phyloP scores from a whole-genome alignment of 2,329 filamentous ascomycete species.

The Macrophomina tecta region DNA sequence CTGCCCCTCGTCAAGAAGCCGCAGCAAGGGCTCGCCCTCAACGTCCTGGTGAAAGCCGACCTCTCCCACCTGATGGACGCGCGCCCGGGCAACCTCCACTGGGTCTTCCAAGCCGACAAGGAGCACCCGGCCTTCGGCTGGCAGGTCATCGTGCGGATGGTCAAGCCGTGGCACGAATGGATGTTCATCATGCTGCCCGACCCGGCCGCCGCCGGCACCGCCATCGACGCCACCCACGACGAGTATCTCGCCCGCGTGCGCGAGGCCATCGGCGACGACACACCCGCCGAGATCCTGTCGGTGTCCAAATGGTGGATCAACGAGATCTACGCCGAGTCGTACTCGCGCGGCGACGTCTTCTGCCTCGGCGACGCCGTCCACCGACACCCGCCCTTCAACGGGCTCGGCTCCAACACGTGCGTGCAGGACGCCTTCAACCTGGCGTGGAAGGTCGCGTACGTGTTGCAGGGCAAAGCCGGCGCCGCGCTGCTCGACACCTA shows the following conservation, averaged over 20 bases:
- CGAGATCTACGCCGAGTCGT: constrained; percentile 29
- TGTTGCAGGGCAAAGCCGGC: constrained; percentile 37
- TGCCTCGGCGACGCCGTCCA: constrained; percentile 34
- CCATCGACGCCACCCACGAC: constrained; percentile 35
- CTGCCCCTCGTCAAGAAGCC: constrained; percentile 55
- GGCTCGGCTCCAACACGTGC: constrained; percentile 37
- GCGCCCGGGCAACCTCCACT: constrained; percentile 65
- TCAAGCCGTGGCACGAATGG: constrained; percentile 69
- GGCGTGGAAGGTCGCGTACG: constrained; percentile 46
- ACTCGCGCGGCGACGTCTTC: constrained; percentile 33
- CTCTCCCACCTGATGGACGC: constrained; percentile 56
- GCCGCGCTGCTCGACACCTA: constrained; percentile 38
- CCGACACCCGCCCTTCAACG: constrained; percentile 36
- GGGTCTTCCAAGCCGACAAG: constrained; percentile 62
- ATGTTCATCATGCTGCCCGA: constrained; percentile 43
- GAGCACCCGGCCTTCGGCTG: constrained; percentile 60
- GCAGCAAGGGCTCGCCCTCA: constrained; percentile 57
- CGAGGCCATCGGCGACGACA: constrained; percentile 27
- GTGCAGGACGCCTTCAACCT: constrained; percentile 49
- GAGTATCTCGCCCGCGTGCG: constrained; percentile 17
- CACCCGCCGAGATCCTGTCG: constrained; percentile 13
- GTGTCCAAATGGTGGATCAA: constrained; percentile 31
- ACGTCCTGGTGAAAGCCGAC: constrained; percentile 58
- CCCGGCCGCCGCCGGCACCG: background rate
- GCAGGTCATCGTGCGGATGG: constrained; percentile 62